These are phyloP conservation scores for Lipomyces chichibuensis DNA, from an alignment of 805 yeast species.

Conservation along the genomic window DNA sequence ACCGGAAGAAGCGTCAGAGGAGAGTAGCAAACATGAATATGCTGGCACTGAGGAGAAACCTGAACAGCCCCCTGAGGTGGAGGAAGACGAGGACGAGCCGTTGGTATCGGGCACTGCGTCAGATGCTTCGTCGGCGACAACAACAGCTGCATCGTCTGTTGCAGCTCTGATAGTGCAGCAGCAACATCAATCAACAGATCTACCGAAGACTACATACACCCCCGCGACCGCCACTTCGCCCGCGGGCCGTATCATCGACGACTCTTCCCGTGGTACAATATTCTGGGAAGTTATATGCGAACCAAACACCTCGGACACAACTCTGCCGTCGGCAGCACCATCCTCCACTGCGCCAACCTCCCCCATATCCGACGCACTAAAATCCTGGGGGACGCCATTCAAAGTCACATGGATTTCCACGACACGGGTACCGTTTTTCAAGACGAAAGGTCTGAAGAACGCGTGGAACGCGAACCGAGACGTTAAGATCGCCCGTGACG, in stretches of 20 bases:
- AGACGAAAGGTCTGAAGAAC: constrained; percentile 44
- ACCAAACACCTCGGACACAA: background rate
- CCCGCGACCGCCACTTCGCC: constrained; percentile 39
- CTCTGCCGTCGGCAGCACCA: constrained; percentile 5
- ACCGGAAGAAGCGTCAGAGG: constrained; percentile 9
- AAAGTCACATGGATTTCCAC: constrained; percentile 46
- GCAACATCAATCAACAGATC: constrained; percentile 11
- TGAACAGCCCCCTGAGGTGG: background rate
- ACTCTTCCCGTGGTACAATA: constrained; percentile 45
- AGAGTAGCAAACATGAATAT: constrained; percentile 3
- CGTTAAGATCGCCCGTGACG: constrained; percentile 50
- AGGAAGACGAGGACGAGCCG: background rate
- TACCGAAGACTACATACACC: constrained; percentile 33
- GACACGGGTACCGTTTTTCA: constrained; percentile 42
- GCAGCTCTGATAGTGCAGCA: constrained; percentile 1
- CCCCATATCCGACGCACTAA: constrained; percentile 4
- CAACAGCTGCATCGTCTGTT: constrained; percentile 7
- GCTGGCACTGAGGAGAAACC: background rate
- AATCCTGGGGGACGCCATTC: constrained; percentile 47
- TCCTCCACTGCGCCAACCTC: background rate
- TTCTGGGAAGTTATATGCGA: constrained; percentile 46
- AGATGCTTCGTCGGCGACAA: constrained; percentile 1
- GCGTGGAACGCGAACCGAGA: constrained; percentile 46
- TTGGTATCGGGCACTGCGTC: constrained; percentile 1
- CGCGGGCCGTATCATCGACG: constrained; percentile 44